Percentiles rank a stretch among this genome's conserved stretches.
Conservation (phyloP, 2,329 filamentous ascomycete genomes). For the Aspergillus fructus region DNA sequence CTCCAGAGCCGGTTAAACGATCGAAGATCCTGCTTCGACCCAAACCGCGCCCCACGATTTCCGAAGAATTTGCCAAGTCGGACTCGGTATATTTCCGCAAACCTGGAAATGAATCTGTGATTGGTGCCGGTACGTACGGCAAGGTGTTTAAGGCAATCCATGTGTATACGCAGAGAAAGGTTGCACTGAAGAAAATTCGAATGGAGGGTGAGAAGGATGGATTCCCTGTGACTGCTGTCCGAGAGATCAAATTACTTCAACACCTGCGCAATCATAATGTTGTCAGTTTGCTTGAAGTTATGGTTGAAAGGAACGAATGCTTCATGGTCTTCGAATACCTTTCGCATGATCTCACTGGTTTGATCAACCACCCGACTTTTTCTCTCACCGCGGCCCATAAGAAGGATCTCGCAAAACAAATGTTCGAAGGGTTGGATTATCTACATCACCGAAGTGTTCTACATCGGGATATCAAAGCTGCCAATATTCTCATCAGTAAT, state of each 20-base stretch:
- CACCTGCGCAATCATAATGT: constrained; percentile 87
- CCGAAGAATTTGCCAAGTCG: constrained; percentile 71
- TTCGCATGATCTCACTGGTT: constrained; percentile 89
- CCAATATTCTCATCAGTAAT: constrained; percentile 92
- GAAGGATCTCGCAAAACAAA: constrained; percentile 87
- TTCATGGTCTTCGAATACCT: constrained; percentile 99
- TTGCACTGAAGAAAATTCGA: constrained; percentile 96
- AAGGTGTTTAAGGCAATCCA: constrained; percentile 93
- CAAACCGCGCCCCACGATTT: constrained; percentile 69
- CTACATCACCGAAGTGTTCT: constrained; percentile 90
- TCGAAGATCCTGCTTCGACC: constrained; percentile 68
- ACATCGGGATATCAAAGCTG: constrained; percentile 96
- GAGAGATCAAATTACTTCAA: constrained; percentile 96
- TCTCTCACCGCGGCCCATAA: constrained; percentile 80
- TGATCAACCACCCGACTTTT: constrained; percentile 93
- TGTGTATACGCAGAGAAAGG: constrained; percentile 70
- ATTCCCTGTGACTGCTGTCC: constrained; percentile 93
- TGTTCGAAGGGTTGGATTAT: constrained; percentile 93
- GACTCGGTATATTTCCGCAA: constrained; percentile 94
- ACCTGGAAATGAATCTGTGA: constrained; percentile 94
- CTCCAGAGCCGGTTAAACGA: constrained; percentile 51
- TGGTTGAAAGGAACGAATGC: constrained; percentile 98
- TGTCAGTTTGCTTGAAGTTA: constrained; percentile 87
- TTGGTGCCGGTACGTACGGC: constrained; percentile 91
- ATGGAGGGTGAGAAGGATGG: constrained; percentile 99